phyloP scores from a whole-genome alignment of 2,329 filamentous ascomycete genomes.

The Fusarium metavorans region DNA sequence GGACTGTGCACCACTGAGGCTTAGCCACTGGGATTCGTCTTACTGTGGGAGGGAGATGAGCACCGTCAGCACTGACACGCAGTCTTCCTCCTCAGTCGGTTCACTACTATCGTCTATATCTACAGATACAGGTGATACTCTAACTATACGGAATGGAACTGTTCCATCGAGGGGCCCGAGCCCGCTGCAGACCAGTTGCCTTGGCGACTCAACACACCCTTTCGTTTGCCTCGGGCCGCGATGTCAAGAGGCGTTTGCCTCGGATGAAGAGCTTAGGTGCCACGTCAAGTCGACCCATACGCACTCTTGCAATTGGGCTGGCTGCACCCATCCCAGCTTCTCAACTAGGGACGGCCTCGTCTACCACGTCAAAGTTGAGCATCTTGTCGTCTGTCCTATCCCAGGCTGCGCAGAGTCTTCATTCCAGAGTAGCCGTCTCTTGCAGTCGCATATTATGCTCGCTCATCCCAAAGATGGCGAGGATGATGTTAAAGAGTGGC shows the following conservation, averaged over 20 bases:
- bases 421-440: conserved; percentile 50
- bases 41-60: conserved; percentile 36
- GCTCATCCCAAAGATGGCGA: conserved; percentile 47
- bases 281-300: conserved; percentile 46
- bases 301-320: conserved; percentile 56
- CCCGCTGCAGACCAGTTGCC: conserved; percentile 32
- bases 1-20: conserved; percentile 2
- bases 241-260: conserved; percentile 43
- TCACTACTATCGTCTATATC: conserved; percentile 47
- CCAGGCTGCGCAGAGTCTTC: conserved; percentile 53
- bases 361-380: conserved; percentile 59
- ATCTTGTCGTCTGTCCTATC: conserved; percentile 57
- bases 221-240: conserved; percentile 45
- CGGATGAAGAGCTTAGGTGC: conserved; percentile 37
- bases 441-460: conserved; percentile 54
- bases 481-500: conserved; percentile 43
- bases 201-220: conserved; percentile 25
- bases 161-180: conserved; percentile 41
- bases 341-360: conserved; percentile 52
- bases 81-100: conserved; percentile 44
- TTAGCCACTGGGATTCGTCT: background rate
- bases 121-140: conserved; percentile 44
- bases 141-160: conserved; percentile 20
- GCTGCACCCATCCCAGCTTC: conserved; percentile 53
- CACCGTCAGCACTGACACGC: conserved; percentile 43